Percentiles rank a stretch among this genome's conserved stretches.
These are phyloP conservation scores for Sherardia arvensis DNA, from an alignment of 257 asterid genomes.

Conservation along the genomic window DNA sequence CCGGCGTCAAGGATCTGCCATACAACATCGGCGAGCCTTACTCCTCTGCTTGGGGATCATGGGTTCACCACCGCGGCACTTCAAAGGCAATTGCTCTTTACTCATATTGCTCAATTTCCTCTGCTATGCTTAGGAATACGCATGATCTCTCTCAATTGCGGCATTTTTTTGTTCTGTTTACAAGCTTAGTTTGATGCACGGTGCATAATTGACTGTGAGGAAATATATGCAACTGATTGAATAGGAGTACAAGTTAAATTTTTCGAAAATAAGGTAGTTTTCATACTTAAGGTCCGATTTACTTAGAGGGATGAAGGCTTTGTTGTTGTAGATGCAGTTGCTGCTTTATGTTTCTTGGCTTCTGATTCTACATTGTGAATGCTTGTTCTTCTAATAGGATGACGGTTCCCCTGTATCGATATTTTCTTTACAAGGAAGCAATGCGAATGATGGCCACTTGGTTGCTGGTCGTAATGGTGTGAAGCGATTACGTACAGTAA, in stretches of 20 bases:
- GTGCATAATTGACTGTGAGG: no score
- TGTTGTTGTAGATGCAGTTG: no score
- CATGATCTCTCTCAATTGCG: neutral
- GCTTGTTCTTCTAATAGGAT: conserved; percentile 41
- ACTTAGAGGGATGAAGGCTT: no score
- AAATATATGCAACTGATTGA: no score
- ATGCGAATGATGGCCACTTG: conserved; percentile 76
- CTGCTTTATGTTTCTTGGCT: neutral
- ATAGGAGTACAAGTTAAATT: neutral
- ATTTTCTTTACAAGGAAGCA: conserved; percentile 88
- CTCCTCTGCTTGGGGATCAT: conserved; percentile 95
- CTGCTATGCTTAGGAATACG: neutral
- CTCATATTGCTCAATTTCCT: neutral
- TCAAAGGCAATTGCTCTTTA: conserved; percentile 33
- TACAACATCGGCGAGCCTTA: conserved; percentile 94
- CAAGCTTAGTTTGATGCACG: conserved; percentile 2
- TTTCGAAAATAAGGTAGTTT: neutral
- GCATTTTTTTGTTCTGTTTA: neutral
- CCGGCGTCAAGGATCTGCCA: conserved; percentile 95
- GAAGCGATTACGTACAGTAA: conserved; percentile 94
- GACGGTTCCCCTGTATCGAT: conserved; percentile 95
- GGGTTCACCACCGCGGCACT: conserved; percentile 92
- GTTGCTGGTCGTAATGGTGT: conserved; percentile 99
- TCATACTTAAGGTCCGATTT: neutral
- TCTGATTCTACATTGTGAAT: conserved; percentile 10